Base-by-base conservation (phyloP, 2,329 filamentous ascomycete species). In the Ceratocystis huliohia region DNA sequence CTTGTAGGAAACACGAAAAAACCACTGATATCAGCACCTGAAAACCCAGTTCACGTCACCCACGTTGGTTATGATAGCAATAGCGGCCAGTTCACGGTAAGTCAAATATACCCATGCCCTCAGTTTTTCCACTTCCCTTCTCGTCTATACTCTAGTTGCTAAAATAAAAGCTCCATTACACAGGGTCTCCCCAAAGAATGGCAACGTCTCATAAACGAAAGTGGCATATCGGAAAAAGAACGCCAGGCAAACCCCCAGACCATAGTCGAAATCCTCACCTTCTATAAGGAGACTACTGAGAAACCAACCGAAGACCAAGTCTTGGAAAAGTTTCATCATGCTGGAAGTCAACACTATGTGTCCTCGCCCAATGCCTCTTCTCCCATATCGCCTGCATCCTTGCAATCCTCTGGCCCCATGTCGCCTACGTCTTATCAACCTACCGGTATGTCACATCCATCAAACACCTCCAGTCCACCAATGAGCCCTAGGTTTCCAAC, bases 61-160 rank as follows among this genome's bases (percentile, higher is more conserved):
- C 94, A 99, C 76, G 94, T 99, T 70, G 93, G 93, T 71, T 96
- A 96, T 75, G 93, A 99, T 76, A 96, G 94, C 77, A 84, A 89
- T 72, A 97, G 94, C 2, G 94, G 94, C 70, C 90, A 96, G 77
- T 99, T 96, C 76, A 97, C 93, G 67, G 91, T 96, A 81, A 73
- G 87, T 64, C 57, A 33, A 41, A 41, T 15, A 50, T 25, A 67
- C 69, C 48, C 44, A 69, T 70, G 66, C 62, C 64, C 33, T 57
- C 63, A 64, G 64, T 30, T 67, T 50, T 44, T 62, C 2, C 30
- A 64, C 15, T 7, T 25, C 48, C 5, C 7, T 0, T 25, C 48
- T 15, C 3, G 13, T 7, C 20, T 13, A 28, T 3, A 10, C 3
- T 7, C 22, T 5, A 53, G 13, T 15, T 15, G 25, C 20, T 53